Evolutionary conservation across 129 eudicot species (phyloP).

Genomic region (Centrapalus pauciflorus): DNA sequence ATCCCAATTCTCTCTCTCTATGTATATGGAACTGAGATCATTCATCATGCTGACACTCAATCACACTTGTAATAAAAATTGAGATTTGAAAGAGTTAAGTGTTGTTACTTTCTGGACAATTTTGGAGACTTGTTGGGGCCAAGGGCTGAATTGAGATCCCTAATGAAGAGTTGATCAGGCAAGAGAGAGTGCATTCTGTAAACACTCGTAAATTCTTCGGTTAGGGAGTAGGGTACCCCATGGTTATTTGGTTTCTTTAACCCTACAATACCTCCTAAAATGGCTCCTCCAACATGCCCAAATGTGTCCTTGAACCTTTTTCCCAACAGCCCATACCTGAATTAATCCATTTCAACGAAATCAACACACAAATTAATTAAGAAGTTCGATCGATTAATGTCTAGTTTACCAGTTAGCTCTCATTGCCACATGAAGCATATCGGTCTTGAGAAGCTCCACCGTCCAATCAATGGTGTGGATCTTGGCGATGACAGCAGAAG

Average conservation of each 20-base stretch:
- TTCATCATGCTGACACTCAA: too few relatives aligned
- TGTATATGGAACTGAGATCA: too few relatives aligned
- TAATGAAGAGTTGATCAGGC: slow-evolving; percentile 45
- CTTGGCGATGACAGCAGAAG: slow-evolving; percentile 61
- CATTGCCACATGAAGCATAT: slow-evolving; percentile 52
- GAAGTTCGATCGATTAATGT: too few relatives aligned
- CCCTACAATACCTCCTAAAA: slow-evolving; percentile 47
- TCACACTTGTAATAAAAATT: too few relatives aligned
- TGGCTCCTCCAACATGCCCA: slow-evolving; percentile 46
- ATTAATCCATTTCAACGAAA: background rate
- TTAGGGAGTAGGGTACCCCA: slow-evolving; percentile 55
- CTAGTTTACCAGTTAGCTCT: slow-evolving; percentile 45
- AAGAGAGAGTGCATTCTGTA: slow-evolving; percentile 52
- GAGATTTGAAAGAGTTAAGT: too few relatives aligned
- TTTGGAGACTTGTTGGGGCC: slow-evolving; percentile 57
- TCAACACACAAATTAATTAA: background rate
- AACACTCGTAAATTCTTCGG: slow-evolving; percentile 56
- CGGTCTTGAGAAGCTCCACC: slow-evolving; percentile 57
- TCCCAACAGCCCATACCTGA: slow-evolving; percentile 55
- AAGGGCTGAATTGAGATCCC: slow-evolving; percentile 31
- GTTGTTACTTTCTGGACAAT: slow-evolving; percentile 32
- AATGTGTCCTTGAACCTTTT: slow-evolving; percentile 48
- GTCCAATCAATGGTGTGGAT: slow-evolving; percentile 80
- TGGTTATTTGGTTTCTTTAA: slow-evolving; percentile 37
- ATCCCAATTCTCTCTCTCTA: too few relatives aligned